Evolutionary conservation across 768 basidiomycete genomes (phyloP), one percentile per base, ranked within the genome.

Genomic region (Neoboletus magnificus): DNA sequence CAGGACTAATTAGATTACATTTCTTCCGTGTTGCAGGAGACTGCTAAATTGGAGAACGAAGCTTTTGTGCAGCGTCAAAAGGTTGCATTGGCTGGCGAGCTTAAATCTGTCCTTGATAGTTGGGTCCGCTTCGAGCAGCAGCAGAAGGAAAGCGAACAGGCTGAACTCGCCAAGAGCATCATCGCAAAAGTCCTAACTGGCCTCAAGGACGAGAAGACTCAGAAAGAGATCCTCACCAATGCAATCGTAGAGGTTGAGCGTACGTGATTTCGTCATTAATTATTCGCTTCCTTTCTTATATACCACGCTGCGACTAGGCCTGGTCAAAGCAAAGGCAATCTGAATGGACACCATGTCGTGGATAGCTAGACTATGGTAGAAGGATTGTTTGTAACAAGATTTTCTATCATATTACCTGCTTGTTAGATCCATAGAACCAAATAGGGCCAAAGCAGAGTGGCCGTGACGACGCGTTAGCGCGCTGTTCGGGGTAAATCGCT

Each of bases 101-200:
- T 98, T 68, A 98, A 98, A 77, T 66, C 87, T 30, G 95, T 98
- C 39, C 84, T 99, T 54, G 97, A 98, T 79, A 91, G 90, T 72
- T 97, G 95, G 95, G 96, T 94, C 54, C 90, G 97, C 70, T 94
- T 86, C 75, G 96, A 98, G 79, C 95, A 97, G 70, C 92, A 95
- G 71, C 80, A 85, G 69, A 93, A 97, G 80, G 95, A 99, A 80
- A 89, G 83, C 68, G 93, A 99, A 78, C 97, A 99, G 82, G 81
- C 85, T 32, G 90, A 92, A 48, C 85, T 99, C 54, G 88, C 93
- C 60, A 86, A 88, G 81, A 76, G 79, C 49, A 89, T 99, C 70
- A 90, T 97, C 65, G 83, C 85, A 55, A 93, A 91, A 72, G 96
- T 98, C 60, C 79, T 91, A 69, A 84, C 86, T 69, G 79, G 79